Conservation (phyloP, 345 rosid species). For the Eucalyptus marginata region DNA sequence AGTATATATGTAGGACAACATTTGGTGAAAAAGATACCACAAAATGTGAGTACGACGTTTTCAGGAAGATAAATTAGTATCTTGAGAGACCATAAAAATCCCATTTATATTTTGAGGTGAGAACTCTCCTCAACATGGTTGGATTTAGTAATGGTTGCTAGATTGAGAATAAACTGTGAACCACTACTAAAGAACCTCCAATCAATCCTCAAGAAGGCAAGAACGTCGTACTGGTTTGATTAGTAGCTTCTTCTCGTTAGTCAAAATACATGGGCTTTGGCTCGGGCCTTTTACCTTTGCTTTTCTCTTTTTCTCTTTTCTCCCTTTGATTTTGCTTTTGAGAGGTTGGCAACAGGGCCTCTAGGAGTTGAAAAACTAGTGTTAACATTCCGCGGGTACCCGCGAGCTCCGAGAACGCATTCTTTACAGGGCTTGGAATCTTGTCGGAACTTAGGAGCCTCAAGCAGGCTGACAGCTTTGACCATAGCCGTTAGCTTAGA, state of each 20-base stretch:
- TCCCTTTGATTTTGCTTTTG: neutral
- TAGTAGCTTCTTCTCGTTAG: neutral
- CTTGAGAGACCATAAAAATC: fast-evolving
- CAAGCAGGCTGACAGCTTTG: neutral
- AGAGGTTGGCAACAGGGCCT: neutral
- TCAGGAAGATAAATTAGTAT: fast-evolving
- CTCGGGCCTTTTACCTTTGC: neutral
- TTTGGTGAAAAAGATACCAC: neutral
- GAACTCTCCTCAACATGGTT: neutral
- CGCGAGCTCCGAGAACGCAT: neutral
- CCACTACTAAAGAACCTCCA: neutral
- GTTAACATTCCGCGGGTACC: neutral
- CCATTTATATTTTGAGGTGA: neutral
- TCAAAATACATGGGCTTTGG: neutral
- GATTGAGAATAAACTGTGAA: neutral
- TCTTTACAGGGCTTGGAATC: neutral
- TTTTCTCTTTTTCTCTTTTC: neutral
- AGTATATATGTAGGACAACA: neutral
- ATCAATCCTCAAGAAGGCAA: neutral
- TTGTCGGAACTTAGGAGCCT: neutral
- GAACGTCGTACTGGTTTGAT: neutral
- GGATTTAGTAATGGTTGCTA: neutral
- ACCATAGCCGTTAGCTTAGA: neutral
- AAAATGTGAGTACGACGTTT: fast-evolving
- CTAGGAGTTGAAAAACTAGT: neutral